Base-by-base conservation (phyloP, 2,329 filamentous ascomycete genomes). In the Fusarium circinatum region DNA sequence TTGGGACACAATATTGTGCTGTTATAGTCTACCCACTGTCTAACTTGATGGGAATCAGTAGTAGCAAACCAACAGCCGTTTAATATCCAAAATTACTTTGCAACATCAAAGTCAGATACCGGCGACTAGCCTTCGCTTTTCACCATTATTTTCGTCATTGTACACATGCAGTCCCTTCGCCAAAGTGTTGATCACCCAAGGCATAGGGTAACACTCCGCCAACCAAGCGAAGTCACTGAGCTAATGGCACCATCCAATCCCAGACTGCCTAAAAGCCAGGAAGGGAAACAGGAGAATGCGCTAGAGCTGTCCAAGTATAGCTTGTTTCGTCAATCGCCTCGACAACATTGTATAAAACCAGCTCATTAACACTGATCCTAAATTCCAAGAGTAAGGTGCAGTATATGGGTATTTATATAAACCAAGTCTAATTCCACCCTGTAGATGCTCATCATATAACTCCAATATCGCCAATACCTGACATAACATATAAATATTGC, bases 241-340 rank as follows among this genome's bases (percentile, higher is more conserved):
- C 65, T 44, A 34, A 41, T 7, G 30, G 17, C 48, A 5, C 14
- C 30, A 66, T 67, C 65, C 65, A 68, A 68, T 68, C 65, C 65
- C 39, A 51, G n/a, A 10, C 20, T 44, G 20, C 15, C 39, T 30
- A n/a, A 11, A 24, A 41, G 22, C 65, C 65, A 41, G 45, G 62
- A 68, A 67, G 13, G 65, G 65, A 60, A 67, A 67, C 32, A 65
- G 3, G 36, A 34, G 38, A n/a, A 6, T 38, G n/a, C 62, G 59
- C 62, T 65, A 65, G 39, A 62, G 41, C 59, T 39, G 38, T 54
- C 28, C 30, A 28, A 65, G 62, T 30, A 64, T 65, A 65, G 62
- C 62, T 54, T 54, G 30, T 34, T 55, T 55, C 24, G 34, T 30
- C 15, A n/a, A 17, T 28, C 24, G n/a, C 13, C 5, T 41, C 13